A percentile compares a stretch with the other conserved stretches of the same genome.
phyloP scores from a whole-genome alignment of 1,284 basidiomycete species.

The Mrakiaceae sp. region DNA sequence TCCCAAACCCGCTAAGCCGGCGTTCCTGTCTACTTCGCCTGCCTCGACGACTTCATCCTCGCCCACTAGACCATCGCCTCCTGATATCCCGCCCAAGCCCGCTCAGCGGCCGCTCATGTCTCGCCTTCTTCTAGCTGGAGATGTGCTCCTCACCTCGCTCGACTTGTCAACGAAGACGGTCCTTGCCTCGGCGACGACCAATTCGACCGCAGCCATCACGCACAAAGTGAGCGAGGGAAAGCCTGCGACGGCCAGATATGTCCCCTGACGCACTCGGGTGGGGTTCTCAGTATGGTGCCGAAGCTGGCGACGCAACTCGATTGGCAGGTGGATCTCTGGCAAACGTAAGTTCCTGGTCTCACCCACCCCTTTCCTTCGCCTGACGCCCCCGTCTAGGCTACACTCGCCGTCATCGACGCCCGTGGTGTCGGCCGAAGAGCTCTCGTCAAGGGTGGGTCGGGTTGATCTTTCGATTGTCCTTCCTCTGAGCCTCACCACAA shows the following conservation, averaged over 20 bases:
- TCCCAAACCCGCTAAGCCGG: neutral
- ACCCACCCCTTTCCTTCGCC: no score
- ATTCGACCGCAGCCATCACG: conserved; percentile 15
- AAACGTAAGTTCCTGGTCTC: conserved; percentile 43
- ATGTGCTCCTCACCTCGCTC: conserved; percentile 58
- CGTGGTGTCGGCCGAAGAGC: conserved; percentile 56
- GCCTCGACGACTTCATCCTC: neutral
- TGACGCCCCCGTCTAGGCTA: no score
- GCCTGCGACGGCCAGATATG: no score
- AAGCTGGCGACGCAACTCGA: conserved; percentile 49
- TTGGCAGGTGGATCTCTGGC: conserved; percentile 49
- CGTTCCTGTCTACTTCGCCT: neutral
- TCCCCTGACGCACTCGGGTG: no score
- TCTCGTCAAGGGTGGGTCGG: conserved; percentile 43
- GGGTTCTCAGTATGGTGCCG: conserved; percentile 42
- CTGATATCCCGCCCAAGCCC: conserved; percentile 2
- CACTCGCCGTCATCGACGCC: conserved; percentile 58
- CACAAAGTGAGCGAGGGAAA: conserved; percentile 27
- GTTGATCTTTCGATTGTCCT: neutral
- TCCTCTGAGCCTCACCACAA: neutral
- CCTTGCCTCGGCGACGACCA: conserved; percentile 46
- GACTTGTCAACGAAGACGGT: conserved; percentile 53
- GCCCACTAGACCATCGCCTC: neutral
- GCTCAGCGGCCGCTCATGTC: conserved; percentile 34
- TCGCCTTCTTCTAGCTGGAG: conserved; percentile 52